These are phyloP conservation scores for Oidium heveae DNA, from an alignment of 2,329 filamentous ascomycete species.

Conservation along the genomic window DNA sequence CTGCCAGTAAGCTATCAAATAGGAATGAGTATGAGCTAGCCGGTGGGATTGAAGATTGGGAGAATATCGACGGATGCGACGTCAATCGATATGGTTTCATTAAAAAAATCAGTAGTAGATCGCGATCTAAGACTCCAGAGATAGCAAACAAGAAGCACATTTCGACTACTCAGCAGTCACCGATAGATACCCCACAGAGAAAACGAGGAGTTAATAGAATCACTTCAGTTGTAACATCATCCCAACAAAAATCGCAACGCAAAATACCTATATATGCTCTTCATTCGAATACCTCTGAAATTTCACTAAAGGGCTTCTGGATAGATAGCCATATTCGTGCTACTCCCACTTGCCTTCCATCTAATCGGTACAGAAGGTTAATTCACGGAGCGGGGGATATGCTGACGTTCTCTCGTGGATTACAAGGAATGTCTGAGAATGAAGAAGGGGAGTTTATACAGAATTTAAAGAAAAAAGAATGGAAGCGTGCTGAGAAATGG, in stretches of 20 bases:
- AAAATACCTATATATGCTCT: slow-evolving; percentile 32
- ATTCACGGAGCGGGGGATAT: slow-evolving; percentile 43
- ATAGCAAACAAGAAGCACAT: slow-evolving; percentile 12
- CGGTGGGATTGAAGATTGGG: slow-evolving; percentile 40
- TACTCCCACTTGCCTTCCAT: slow-evolving; percentile 31
- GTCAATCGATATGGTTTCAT: slow-evolving; percentile 49
- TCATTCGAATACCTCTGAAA: slow-evolving; percentile 19
- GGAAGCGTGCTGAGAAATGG: slow-evolving; percentile 39
- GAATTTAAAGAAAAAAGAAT: slow-evolving; percentile 35
- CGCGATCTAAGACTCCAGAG: slow-evolving; percentile 15
- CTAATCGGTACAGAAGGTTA: slow-evolving; percentile 33
- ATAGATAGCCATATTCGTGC: slow-evolving; percentile 22
- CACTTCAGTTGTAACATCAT: slow-evolving; percentile 7
- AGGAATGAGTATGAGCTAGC: slow-evolving; percentile 22
- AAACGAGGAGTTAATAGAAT: slow-evolving; percentile 10
- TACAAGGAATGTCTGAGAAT: slow-evolving; percentile 30
- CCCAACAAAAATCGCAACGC: slow-evolving; percentile 21
- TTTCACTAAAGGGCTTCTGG: neutral
- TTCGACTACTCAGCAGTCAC: slow-evolving; percentile 12
- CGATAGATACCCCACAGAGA: slow-evolving; percentile 12
- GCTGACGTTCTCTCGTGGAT: slow-evolving; percentile 31
- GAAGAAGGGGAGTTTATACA: slow-evolving; percentile 26
- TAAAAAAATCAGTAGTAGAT: slow-evolving; percentile 17
- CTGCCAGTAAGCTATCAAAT: slow-evolving; percentile 8
- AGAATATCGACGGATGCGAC: slow-evolving; percentile 32